Evolutionary conservation across 768 basidiomycete genomes (phyloP).

Genomic region (Mycena vulgaris): DNA sequence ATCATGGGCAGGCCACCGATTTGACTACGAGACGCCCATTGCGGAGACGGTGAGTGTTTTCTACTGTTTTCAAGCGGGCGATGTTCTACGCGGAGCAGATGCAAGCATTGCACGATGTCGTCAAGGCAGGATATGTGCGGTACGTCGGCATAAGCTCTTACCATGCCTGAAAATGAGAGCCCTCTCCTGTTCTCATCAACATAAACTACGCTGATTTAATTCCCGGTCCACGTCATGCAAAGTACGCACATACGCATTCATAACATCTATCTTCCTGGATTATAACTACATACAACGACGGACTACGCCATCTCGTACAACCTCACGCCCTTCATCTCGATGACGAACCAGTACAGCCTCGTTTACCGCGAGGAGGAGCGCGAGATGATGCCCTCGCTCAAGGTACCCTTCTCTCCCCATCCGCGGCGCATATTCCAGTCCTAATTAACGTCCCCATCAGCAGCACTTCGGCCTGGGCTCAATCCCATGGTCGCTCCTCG

Average conservation of each 20-base stretch:
- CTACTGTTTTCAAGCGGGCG: neutral
- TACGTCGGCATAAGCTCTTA: conserved; percentile 73
- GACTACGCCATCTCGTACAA: conserved; percentile 74
- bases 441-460: no score
- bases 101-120: conserved; percentile 77
- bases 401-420: conserved; percentile 52
- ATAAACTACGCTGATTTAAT: no score
- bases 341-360: conserved; percentile 77
- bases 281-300: conserved; percentile 41
- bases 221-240: conserved; percentile 71
- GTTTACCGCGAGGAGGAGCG: conserved; percentile 78
- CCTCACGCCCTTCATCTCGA: conserved; percentile 73
- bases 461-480: neutral
- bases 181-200: no score
- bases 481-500: neutral
- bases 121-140: conserved; percentile 72
- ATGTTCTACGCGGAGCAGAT: conserved; percentile 54
- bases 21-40: conserved; percentile 70
- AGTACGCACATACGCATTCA: conserved; percentile 52
- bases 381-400: conserved; percentile 73
- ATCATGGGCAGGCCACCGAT: conserved; percentile 71
- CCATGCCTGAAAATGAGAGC: conserved; percentile 68
- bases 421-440: neutral
- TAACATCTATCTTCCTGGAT: neutral
- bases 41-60: conserved; percentile 59